Conservation (phyloP, 73 alveolate species). For the Tetrahymena thermophila region DNA sequence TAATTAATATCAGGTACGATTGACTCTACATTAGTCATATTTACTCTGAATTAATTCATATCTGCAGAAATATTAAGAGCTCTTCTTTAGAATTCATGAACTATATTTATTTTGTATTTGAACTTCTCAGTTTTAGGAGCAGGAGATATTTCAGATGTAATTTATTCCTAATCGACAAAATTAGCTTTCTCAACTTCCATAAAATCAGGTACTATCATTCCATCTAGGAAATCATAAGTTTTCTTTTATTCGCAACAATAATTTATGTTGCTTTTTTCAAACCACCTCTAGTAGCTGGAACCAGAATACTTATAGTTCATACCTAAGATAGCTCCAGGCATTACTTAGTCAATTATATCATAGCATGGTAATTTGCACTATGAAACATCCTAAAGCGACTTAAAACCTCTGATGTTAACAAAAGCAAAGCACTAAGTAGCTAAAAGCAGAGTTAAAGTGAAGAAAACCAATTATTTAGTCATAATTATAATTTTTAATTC, state of each 20-base stretch:
- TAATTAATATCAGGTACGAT: background rate
- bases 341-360: background rate
- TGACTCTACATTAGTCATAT: background rate
- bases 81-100: background rate
- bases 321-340: background rate
- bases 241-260: background rate
- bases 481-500: too few relatives aligned
- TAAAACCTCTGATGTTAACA: background rate
- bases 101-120: background rate
- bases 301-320: background rate
- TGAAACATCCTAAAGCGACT: background rate
- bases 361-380: background rate
- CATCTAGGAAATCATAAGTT: background rate
- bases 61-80: background rate
- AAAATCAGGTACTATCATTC: background rate
- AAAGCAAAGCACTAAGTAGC: background rate
- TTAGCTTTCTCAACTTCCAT: background rate
- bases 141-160: background rate
- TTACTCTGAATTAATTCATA: background rate
- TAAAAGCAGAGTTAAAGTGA: background rate
- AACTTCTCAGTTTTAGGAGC: too few relatives aligned
- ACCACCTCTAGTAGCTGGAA: background rate
- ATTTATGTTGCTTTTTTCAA: too few relatives aligned
- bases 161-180: background rate
- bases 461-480: too few relatives aligned